These are phyloP conservation scores for Pleurozium schreberi DNA, from an alignment of 225 moss, liverwort and hornwort species.

Conservation along the genomic window DNA sequence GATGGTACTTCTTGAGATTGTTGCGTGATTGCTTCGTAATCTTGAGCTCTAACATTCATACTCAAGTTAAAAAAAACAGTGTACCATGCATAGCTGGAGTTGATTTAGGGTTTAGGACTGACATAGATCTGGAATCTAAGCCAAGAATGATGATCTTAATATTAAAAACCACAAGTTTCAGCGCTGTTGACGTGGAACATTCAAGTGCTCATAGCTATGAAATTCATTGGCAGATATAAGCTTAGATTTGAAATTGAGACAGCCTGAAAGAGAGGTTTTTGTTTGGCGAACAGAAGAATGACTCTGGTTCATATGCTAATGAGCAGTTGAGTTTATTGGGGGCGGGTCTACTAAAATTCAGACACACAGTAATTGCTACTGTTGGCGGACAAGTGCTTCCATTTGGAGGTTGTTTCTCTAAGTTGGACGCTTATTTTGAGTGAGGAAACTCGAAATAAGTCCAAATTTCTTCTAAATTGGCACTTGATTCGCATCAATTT, in stretches of 20 bases:
- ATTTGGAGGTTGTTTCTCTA: not conserved
- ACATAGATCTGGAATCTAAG: not conserved
- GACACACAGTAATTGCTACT: no score
- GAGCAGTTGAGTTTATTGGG: not conserved
- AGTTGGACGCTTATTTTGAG: not conserved
- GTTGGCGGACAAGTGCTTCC: no score
- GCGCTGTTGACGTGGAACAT: not conserved
- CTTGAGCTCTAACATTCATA: not conserved
- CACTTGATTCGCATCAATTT: not conserved
- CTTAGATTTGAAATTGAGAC: not conserved
- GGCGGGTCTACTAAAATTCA: no score
- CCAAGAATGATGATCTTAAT: not conserved
- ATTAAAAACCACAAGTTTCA: not conserved
- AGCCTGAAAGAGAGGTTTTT: not conserved
- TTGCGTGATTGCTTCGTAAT: not conserved
- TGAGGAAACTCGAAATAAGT: not conserved
- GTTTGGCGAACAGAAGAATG: not conserved
- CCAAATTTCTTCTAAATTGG: not conserved
- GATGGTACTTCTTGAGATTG: not conserved
- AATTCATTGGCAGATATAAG: not conserved
- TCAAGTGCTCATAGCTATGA: not conserved
- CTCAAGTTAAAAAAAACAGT: not conserved
- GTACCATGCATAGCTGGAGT: no score
- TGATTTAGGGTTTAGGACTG: not conserved
- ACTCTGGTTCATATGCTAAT: no score